These are phyloP conservation scores for Cyberlindnera bimundalis DNA, from an alignment of 805 yeast species.

Conservation along the genomic window DNA sequence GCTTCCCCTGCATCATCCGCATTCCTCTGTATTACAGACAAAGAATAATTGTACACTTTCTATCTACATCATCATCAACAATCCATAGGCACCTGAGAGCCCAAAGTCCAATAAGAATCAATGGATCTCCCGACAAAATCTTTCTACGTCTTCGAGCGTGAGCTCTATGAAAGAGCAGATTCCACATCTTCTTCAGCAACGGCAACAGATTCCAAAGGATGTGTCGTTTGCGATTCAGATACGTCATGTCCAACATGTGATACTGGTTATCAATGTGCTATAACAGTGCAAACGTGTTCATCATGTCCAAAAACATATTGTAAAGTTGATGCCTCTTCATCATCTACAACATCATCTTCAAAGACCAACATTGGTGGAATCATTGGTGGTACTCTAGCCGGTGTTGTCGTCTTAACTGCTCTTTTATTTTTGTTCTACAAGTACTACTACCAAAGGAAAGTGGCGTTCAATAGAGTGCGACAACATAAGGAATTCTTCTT, in stretches of 20 bases:
- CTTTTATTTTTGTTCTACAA: conserved; percentile 40
- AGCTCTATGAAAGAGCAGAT: conserved; percentile 9
- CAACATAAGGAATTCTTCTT: conserved; percentile 26
- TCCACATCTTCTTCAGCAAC: conserved; percentile 2
- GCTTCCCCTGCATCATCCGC: too few relatives aligned
- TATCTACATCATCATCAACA: too few relatives aligned
- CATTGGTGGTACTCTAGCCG: conserved; percentile 73
- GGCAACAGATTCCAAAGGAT: conserved; percentile 31
- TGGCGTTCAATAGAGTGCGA: conserved; percentile 30
- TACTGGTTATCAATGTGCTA: conserved; percentile 48
- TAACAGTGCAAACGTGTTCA: conserved; percentile 53
- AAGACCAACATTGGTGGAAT: conserved; percentile 48
- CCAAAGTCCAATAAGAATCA: too few relatives aligned
- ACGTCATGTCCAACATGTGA: conserved; percentile 56
- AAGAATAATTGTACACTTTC: too few relatives aligned
- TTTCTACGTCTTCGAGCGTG: neutral
- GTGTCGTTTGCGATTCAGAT: conserved; percentile 38
- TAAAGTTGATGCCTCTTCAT: conserved; percentile 23
- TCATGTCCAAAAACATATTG: conserved; percentile 57
- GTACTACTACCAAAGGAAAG: conserved; percentile 37
- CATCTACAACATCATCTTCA: conserved; percentile 16
- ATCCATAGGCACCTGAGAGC: too few relatives aligned
- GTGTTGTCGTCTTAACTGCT: conserved; percentile 44
- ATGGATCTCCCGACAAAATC: conserved; percentile 5
- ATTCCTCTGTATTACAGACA: too few relatives aligned